Percentiles rank a stretch among this genome's conserved stretches.
Evolutionary conservation across 176 grass and related monocot genomes (phyloP).

Genomic region (Bothriochloa decipiens): DNA sequence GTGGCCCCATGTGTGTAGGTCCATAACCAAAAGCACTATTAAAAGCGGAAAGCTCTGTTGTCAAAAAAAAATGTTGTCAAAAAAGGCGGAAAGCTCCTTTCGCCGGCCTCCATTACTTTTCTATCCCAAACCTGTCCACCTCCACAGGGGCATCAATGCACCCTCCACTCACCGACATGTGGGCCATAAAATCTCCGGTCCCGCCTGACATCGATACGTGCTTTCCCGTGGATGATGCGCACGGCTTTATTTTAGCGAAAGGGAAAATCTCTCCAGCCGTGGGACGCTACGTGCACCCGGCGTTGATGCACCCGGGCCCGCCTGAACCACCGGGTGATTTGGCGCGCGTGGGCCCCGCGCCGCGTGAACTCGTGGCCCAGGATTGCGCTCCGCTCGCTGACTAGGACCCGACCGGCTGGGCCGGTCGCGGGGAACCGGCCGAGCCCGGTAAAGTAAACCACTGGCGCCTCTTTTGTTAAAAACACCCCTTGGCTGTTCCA

Average conservation of each 20-base stretch:
- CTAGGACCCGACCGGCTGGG: constrained; percentile 27
- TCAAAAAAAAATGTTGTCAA: too few relatives aligned
- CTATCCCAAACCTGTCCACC: not conserved
- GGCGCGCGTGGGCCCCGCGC: constrained; percentile 5
- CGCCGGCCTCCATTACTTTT: constrained; percentile 35
- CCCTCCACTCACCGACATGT: not conserved
- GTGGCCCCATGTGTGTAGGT: constrained; percentile 30
- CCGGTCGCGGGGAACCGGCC: constrained; percentile 44
- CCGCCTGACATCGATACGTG: not conserved
- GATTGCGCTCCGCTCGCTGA: constrained; percentile 38
- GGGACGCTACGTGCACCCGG: not conserved
- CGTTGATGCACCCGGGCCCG: constrained; percentile 10
- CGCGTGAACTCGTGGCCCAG: constrained; percentile 42
- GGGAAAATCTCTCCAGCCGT: not conserved
- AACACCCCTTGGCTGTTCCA: constrained; percentile 23
- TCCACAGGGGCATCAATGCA: too few relatives aligned
- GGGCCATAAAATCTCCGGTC: rapidly evolving
- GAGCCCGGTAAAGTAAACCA: constrained; percentile 37
- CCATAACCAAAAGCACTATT: constrained; percentile 17
- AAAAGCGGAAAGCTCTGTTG: too few relatives aligned
- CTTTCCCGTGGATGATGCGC: not conserved
- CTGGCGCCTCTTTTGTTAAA: constrained; percentile 25
- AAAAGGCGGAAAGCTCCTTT: constrained; percentile 51
- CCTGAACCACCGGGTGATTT: constrained; percentile 17
- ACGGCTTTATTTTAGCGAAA: not conserved